Evolutionary conservation across 345 rosid species (phyloP).

Genomic region (Populus nigra): DNA sequence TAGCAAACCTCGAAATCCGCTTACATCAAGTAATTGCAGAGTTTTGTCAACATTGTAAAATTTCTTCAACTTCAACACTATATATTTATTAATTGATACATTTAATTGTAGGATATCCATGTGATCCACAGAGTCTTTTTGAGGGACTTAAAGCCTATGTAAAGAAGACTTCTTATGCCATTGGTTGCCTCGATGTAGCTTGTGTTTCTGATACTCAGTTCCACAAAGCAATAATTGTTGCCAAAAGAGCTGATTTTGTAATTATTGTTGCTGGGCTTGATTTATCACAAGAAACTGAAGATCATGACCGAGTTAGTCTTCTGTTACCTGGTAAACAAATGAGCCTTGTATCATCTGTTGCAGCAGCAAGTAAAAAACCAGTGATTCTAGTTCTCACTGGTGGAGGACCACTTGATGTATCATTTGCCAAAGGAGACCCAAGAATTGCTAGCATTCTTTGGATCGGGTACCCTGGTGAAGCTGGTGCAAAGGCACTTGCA

Average conservation of each 20-base stretch:
- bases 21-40: neutral
- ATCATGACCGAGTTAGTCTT: constrained; percentile 75
- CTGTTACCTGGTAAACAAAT: constrained; percentile 84
- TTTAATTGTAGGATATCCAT: constrained; percentile 55
- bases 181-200: constrained; percentile 65
- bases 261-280: constrained; percentile 77
- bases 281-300: constrained; percentile 85
- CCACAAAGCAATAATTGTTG: constrained; percentile 52
- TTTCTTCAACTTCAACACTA: constrained; percentile 9
- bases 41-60: constrained; percentile 12
- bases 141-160: constrained; percentile 52
- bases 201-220: constrained; percentile 53
- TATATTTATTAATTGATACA: neutral
- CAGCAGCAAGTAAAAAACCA: constrained; percentile 60
- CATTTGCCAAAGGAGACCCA: constrained; percentile 62
- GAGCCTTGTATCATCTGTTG: constrained; percentile 61
- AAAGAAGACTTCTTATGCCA: constrained; percentile 41
- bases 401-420: constrained; percentile 88
- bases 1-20: neutral
- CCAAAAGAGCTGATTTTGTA: constrained; percentile 59
- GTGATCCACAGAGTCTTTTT: constrained; percentile 59
- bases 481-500: constrained; percentile 83
- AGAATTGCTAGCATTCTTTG: constrained; percentile 70
- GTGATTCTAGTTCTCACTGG: constrained; percentile 85
- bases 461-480: constrained; percentile 94